Conservation (phyloP, 2,329 filamentous ascomycete species). For the Metarhizium guizhouense region DNA sequence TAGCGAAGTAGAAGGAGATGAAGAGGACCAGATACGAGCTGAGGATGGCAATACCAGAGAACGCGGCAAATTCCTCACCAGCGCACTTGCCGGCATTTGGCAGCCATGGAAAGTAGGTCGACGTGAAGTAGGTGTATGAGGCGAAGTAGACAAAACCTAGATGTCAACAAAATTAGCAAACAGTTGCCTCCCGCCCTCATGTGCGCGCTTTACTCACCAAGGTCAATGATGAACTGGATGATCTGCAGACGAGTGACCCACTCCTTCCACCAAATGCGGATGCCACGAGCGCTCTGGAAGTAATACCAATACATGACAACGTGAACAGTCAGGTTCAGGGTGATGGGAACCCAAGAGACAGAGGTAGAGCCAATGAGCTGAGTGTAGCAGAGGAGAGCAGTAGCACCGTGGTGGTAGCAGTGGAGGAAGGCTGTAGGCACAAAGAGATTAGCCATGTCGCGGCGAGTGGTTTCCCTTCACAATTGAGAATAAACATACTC, state of each 20-base stretch:
- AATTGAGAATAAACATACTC: slow-evolving; percentile 31
- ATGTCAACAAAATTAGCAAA: slow-evolving; percentile 11
- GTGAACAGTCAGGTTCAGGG: slow-evolving; percentile 86
- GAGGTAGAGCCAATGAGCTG: slow-evolving; percentile 88
- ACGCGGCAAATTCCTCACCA: slow-evolving; percentile 93
- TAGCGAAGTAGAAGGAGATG: slow-evolving; percentile 97
- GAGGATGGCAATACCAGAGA: slow-evolving; percentile 84
- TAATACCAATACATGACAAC: slow-evolving; percentile 99
- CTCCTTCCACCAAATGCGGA: slow-evolving; percentile 99
- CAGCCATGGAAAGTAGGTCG: slow-evolving; percentile 76
- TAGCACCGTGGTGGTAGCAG: slow-evolving; percentile 97
- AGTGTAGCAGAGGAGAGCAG: slow-evolving; percentile 94
- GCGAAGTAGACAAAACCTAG: slow-evolving; percentile 95
- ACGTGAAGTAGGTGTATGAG: slow-evolving; percentile 97
- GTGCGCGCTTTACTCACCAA: slow-evolving; percentile 51
- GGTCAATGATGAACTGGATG: slow-evolving; percentile 92
- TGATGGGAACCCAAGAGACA: slow-evolving; percentile 92
- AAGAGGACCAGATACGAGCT: slow-evolving; percentile 95
- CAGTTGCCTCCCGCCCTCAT: not conserved
- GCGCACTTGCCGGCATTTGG: slow-evolving; percentile 82
- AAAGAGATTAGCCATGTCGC: not conserved
- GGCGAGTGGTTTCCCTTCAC: slow-evolving; percentile 19
- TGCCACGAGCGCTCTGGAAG: slow-evolving; percentile 94
- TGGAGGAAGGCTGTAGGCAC: slow-evolving; percentile 70
- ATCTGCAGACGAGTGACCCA: slow-evolving; percentile 98